phyloP scores from a whole-genome alignment of 1,284 basidiomycete species.

The Lignosus rhinocerotis region DNA sequence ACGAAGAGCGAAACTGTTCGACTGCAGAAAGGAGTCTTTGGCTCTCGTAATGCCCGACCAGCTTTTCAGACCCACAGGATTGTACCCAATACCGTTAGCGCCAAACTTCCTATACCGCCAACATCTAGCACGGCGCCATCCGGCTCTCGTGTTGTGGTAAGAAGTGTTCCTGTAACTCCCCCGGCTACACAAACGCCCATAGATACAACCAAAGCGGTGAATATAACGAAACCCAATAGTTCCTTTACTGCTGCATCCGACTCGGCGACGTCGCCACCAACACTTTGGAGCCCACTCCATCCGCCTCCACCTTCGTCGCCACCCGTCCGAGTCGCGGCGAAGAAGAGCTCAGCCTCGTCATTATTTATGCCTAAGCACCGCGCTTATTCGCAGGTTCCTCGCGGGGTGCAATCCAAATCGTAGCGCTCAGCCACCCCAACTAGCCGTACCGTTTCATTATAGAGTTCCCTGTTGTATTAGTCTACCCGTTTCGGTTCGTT shows the following conservation, averaged over 20 bases:
- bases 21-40: constrained; percentile 61
- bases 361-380: constrained; percentile 78
- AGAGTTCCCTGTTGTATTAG: neutral
- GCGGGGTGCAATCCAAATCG: constrained; percentile 19
- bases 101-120: constrained; percentile 34
- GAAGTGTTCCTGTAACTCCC: constrained; percentile 28
- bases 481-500: neutral
- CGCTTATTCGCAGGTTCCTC: constrained; percentile 55
- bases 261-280: neutral
- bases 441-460: neutral
- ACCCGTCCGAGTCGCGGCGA: constrained; percentile 34
- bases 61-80: constrained; percentile 48
- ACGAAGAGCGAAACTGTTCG: constrained; percentile 68
- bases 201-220: constrained; percentile 1
- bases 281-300: constrained; percentile 5
- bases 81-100: constrained; percentile 37
- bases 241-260: constrained; percentile 21
- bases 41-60: constrained; percentile 47
- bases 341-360: constrained; percentile 65
- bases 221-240: neutral
- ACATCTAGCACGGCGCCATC: constrained; percentile 21
- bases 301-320: constrained; percentile 13
- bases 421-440: constrained; percentile 1
- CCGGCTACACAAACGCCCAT: constrained; percentile 7
- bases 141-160: constrained; percentile 34